phyloP scores from a whole-genome alignment of 371 early-diverging fungal genomes.

The Syncephalis plumigaleata region DNA sequence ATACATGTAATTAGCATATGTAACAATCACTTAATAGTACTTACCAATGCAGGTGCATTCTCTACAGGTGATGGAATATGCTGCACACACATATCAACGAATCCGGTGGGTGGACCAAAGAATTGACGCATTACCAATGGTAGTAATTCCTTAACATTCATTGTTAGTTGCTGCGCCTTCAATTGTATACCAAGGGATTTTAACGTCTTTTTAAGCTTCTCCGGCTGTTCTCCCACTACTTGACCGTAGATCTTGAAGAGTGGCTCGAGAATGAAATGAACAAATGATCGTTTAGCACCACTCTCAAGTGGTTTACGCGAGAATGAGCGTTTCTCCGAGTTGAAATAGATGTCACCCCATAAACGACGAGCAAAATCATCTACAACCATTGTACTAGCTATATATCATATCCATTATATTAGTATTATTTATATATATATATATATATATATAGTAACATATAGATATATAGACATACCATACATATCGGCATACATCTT shows the following conservation, averaged over 20 bases:
- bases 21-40: constrained; percentile 5
- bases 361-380: constrained; percentile 78
- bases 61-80: constrained; percentile 71
- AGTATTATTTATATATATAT: background rate
- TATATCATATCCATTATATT: background rate
- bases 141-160: constrained; percentile 73
- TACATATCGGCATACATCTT: constrained; percentile 66
- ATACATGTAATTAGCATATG: background rate
- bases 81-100: constrained; percentile 75
- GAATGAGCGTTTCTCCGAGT: constrained; percentile 61
- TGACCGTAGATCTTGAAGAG: constrained; percentile 88
- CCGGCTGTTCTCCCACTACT: constrained; percentile 29
- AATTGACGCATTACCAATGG: constrained; percentile 68
- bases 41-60: constrained; percentile 27
- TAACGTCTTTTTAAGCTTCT: constrained; percentile 48
- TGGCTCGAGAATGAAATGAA: constrained; percentile 94
- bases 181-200: constrained; percentile 63
- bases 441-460: background rate
- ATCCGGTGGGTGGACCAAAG: constrained; percentile 74
- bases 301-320: constrained; percentile 40
- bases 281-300: constrained; percentile 62
- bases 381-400: constrained; percentile 43
- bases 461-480: too few relatives aligned
- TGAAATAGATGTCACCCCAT: constrained; percentile 95
- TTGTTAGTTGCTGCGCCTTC: constrained; percentile 49